phyloP scores from a whole-genome alignment of 306 rosid species.

The Prunus armeniaca region DNA sequence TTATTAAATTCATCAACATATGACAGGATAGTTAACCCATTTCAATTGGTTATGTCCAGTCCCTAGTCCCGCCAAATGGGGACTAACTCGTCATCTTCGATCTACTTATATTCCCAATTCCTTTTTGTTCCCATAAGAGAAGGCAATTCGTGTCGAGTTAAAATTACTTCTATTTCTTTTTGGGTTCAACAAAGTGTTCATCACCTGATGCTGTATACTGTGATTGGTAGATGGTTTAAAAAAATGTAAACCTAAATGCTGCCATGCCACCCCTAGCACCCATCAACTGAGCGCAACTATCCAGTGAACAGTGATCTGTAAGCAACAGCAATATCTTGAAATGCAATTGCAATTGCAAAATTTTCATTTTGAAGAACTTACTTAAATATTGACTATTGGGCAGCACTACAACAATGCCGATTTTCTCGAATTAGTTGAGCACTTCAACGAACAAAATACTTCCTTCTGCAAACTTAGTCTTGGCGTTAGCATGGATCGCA shows the following conservation, averaged over 20 bases:
- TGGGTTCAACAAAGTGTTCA: neutral
- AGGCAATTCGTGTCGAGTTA: neutral
- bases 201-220: neutral
- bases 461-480: neutral
- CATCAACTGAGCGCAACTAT: neutral
- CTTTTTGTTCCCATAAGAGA: neutral
- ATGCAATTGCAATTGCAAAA: neutral
- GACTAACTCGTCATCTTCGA: too few species aligned
- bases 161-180: neutral
- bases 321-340: neutral
- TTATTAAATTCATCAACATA: too few species aligned
- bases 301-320: neutral
- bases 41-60: too few species aligned
- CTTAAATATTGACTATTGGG: neutral
- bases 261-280: neutral
- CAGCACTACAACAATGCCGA: neutral
- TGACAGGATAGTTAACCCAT: too few species aligned
- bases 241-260: neutral
- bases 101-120: too few species aligned
- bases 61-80: too few species aligned
- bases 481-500: neutral
- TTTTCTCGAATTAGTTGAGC: conserved; percentile 3
- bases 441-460: neutral
- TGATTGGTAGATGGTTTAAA: neutral
- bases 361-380: neutral